These are phyloP conservation scores for Cryptosporidium muris DNA, from an alignment of 169 alveolate species.

Conservation along the genomic window DNA sequence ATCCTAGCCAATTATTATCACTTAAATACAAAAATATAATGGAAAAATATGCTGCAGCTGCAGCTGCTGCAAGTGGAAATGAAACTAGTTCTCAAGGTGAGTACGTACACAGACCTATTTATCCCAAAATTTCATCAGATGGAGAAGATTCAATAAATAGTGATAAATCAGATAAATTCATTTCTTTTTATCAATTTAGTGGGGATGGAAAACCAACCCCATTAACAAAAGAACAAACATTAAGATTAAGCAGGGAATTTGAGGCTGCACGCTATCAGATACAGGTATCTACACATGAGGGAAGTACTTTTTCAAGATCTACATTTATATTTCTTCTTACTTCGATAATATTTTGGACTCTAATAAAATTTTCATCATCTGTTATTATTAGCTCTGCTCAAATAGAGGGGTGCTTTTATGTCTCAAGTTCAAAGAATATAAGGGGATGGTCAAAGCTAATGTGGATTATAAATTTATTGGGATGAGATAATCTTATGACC, in stretches of 20 bases:
- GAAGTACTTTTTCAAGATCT: constrained; percentile 61
- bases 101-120: not conserved
- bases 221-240: constrained; percentile 22
- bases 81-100: constrained; percentile 32
- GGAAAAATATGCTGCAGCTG: constrained; percentile 55
- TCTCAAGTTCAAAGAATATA: constrained; percentile 45
- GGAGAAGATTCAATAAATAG: not conserved
- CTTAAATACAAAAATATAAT: constrained; percentile 31
- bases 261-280: constrained; percentile 70
- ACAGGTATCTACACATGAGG: constrained; percentile 67
- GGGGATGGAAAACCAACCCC: constrained; percentile 4
- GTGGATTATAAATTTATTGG: constrained; percentile 11
- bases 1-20: constrained; percentile 12
- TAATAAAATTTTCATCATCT: constrained; percentile 47
- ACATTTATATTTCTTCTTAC: constrained; percentile 54
- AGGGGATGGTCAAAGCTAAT: constrained; percentile 37
- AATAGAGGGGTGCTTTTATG: constrained; percentile 60
- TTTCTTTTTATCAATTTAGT: constrained; percentile 15
- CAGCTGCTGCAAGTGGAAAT: constrained; percentile 15
- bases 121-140: not conserved
- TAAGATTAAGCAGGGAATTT: constrained; percentile 40
- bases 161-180: constrained; percentile 10
- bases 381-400: constrained; percentile 33
- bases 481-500: not conserved
- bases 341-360: constrained; percentile 57